phyloP scores from a whole-genome alignment of 352 stramenopile genomes.

The Stramenopiles sp. region DNA sequence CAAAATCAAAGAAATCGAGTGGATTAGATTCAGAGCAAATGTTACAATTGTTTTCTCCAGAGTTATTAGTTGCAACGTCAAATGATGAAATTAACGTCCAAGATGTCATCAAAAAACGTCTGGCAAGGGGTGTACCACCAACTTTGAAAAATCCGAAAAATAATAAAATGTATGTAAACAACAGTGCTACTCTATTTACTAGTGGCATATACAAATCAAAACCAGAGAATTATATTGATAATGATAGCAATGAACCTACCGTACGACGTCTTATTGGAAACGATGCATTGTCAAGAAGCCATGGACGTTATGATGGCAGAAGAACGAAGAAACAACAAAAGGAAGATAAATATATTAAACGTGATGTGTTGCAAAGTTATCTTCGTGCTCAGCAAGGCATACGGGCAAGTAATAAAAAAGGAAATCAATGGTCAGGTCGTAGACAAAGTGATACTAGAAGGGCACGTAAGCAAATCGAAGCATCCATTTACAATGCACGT shows the following conservation, averaged over 20 bases:
- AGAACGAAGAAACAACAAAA: background rate
- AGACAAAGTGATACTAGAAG: background rate
- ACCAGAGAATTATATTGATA: background rate
- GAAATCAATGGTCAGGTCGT: background rate
- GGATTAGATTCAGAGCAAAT: background rate
- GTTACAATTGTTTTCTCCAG: background rate
- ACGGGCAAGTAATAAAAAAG: background rate
- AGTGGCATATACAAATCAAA: background rate
- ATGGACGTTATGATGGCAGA: background rate
- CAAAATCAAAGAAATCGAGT: background rate
- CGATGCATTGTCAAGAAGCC: background rate
- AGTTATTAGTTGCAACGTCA: background rate
- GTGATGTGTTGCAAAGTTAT: background rate
- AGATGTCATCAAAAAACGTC: background rate
- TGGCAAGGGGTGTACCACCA: constrained; percentile 2
- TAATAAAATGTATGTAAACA: background rate
- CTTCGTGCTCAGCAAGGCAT: background rate
- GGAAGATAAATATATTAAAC: background rate
- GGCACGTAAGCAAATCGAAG: background rate
- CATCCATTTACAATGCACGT: background rate
- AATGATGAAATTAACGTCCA: background rate
- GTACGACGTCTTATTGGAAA: background rate
- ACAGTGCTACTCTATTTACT: background rate
- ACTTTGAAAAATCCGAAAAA: background rate
- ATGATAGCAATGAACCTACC: background rate